Evolutionary conservation across 176 grass and related monocot genomes (phyloP).

Genomic region (Hordeum vulgare): DNA sequence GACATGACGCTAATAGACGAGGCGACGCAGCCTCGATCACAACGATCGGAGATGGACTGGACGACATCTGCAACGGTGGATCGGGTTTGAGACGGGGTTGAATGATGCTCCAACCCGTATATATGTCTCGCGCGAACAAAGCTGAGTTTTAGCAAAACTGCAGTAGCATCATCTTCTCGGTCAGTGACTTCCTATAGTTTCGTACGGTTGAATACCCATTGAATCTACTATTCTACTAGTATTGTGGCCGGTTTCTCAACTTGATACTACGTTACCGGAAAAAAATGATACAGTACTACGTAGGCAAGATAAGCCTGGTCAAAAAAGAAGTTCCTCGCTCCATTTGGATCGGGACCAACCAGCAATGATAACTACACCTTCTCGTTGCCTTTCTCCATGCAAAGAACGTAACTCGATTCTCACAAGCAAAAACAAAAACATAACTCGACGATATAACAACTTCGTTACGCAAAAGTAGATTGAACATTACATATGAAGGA

Average conservation of each 20-base stretch:
- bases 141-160: not conserved
- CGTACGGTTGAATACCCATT: not conserved
- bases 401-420: too few relatives aligned
- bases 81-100: too few relatives aligned
- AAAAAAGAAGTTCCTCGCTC: not conserved
- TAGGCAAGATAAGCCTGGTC: conserved; percentile 12
- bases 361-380: not conserved
- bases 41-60: too few relatives aligned
- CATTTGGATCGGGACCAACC: not conserved
- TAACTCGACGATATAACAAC: not conserved
- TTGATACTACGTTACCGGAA: not conserved
- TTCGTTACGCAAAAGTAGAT: not conserved
- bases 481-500: not conserved
- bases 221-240: not conserved
- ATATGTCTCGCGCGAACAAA: too few relatives aligned
- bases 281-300: too few relatives aligned
- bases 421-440: too few relatives aligned
- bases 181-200: not conserved
- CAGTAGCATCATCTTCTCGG: not conserved
- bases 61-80: too few relatives aligned
- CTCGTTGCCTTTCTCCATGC: not conserved
- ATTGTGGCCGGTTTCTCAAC: not conserved
- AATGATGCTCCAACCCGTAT: too few relatives aligned
- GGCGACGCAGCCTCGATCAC: too few relatives aligned
- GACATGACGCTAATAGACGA: too few relatives aligned